Conservation (phyloP, 2,329 filamentous ascomycete species). For the Fusarium brevicatenulatum region DNA sequence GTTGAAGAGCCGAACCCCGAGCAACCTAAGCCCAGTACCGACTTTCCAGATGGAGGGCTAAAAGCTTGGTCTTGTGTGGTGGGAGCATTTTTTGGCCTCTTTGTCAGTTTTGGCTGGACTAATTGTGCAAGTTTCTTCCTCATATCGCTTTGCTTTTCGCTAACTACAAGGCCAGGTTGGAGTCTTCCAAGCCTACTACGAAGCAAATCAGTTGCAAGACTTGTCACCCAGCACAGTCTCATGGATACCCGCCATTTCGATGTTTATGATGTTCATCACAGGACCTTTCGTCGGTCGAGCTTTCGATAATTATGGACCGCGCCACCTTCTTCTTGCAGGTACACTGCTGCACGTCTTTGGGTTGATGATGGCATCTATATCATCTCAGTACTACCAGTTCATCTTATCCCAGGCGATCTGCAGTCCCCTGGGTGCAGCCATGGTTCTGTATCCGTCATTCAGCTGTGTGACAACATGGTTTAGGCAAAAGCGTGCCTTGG, state of each 20-base stretch:
- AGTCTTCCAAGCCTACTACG: background rate
- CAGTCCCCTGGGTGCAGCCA: background rate
- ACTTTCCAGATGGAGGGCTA: background rate
- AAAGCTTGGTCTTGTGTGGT: accelerated
- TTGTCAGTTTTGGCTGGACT: background rate
- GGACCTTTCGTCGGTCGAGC: background rate
- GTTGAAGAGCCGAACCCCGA: background rate
- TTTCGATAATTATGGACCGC: background rate
- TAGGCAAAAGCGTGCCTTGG: background rate
- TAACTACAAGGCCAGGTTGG: background rate
- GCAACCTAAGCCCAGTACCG: background rate
- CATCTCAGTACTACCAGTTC: background rate
- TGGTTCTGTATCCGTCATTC: background rate
- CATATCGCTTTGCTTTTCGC: no score
- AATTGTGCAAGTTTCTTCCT: background rate
- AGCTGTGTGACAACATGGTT: background rate
- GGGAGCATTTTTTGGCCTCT: background rate
- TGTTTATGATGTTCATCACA: background rate
- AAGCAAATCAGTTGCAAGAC: background rate
- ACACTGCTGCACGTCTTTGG: background rate
- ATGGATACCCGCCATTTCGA: background rate
- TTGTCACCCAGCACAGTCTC: background rate
- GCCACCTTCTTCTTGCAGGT: background rate
- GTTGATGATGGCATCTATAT: background rate
- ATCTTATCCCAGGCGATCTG: background rate